These are phyloP conservation scores for Sporothrix brasiliensis DNA, from an alignment of 2,329 filamentous ascomycete genomes.

Conservation along the genomic window DNA sequence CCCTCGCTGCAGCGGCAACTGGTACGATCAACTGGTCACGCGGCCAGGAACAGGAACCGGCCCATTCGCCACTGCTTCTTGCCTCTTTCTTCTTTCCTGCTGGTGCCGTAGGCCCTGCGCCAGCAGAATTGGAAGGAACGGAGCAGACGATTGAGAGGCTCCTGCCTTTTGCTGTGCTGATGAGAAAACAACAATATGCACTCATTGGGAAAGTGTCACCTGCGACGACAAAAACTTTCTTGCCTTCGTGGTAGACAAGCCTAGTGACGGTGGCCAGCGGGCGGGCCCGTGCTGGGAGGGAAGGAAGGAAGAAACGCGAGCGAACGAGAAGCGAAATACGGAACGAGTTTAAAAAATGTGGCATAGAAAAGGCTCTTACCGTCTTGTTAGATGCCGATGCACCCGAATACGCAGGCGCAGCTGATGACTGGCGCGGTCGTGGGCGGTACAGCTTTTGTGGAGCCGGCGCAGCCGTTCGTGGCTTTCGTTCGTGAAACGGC, in stretches of 20 bases:
- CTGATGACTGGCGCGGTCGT: conserved; percentile 24
- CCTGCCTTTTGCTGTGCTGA: not conserved
- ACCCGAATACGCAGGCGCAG: conserved; percentile 11
- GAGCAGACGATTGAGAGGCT: not conserved
- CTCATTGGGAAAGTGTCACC: conserved; percentile 22
- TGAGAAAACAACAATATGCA: conserved; percentile 11
- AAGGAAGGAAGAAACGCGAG: not conserved
- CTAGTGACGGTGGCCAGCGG: conserved; percentile 1
- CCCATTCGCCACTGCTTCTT: not conserved
- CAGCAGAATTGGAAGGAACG: conserved; percentile 4
- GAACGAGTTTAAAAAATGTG: not conserved
- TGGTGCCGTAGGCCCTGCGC: not conserved
- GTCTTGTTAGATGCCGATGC: conserved; percentile 25
- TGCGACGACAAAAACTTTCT: conserved; percentile 24
- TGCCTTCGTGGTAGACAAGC: not conserved
- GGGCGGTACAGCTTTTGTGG: conserved; percentile 17
- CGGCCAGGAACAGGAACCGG: conserved; percentile 11
- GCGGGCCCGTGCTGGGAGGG: conserved; percentile 23
- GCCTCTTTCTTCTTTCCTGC: not conserved
- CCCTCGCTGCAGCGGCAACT: conserved; percentile 17
- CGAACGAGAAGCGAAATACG: not conserved
- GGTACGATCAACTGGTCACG: conserved; percentile 19
- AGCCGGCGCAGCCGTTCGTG: conserved; percentile 1
- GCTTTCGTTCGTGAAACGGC: conserved; percentile 10
- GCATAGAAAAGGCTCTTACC: conserved; percentile 10